Base-by-base conservation (phyloP, 495 filamentous ascomycete genomes). In the Penicillium goetzii region DNA sequence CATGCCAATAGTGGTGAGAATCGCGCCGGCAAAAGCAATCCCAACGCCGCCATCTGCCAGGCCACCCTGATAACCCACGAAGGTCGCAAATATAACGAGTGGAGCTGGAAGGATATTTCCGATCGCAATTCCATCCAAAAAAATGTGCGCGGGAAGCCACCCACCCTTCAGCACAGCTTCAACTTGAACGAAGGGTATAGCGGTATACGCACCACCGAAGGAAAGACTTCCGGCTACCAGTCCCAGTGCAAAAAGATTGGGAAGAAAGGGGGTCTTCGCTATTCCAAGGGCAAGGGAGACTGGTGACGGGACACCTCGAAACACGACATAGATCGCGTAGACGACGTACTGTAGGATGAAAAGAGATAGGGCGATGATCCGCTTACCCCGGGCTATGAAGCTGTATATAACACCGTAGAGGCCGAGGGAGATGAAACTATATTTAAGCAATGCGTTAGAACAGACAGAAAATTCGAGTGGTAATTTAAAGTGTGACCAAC, bases 381-480 rank as follows among this genome's bases (percentile, higher is more conserved):
- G 21, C 32, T 52, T 52, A 11, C 25, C 25, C 1, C 25, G 49
- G 49, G 49, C 15, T 52, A 52, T 52, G 25, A 52, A 52, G 49
- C 49, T 52, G 49, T 52, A 52, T 26, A 52, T 52, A 15, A 52
- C 7, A n/a, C 49, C 49, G 49, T 52, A 52, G 49, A 52, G 49
- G 9, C 25, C 49, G 49, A 52, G 25, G 25, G 49, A 52, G 11
- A 52, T 52, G 49, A 52, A 52, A 21, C 49, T 52, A 32, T 52
- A 7, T 28, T 1, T 0, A 21, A 32, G 5, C 30, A 4, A 7
- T 7, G 5, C 5, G 30, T 32, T 32, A 3, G 30, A 7, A 32
- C 30, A 7, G 5, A 8, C 30, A 32, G 9, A 32, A 32, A 7
- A 32, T 4, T 32, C 30, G 49, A 52, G 15, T 9, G 2, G 7